These are phyloP conservation scores for Hansenula lynferdii DNA, from an alignment of 1,139 yeast species.

Conservation along the genomic window DNA sequence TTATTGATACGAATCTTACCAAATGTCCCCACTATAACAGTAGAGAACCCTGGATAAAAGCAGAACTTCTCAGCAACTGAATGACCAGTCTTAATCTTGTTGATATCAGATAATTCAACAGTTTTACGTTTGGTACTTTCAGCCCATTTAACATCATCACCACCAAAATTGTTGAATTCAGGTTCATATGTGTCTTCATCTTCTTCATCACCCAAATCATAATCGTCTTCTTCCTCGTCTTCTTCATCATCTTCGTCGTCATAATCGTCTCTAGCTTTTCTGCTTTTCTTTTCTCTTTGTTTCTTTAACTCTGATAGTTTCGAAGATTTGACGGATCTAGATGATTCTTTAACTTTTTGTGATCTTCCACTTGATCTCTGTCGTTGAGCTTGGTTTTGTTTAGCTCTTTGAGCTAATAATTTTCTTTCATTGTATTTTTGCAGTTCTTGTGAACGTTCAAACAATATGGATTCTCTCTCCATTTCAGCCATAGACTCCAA, in stretches of 20 bases:
- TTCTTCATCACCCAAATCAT: slow-evolving; percentile 35
- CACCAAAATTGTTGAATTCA: slow-evolving; percentile 13
- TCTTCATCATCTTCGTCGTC: slow-evolving; percentile 37
- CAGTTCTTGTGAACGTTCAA: slow-evolving; percentile 90
- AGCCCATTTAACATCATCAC: slow-evolving; percentile 34
- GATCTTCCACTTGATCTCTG: slow-evolving; percentile 25
- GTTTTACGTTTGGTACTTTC: slow-evolving; percentile 36
- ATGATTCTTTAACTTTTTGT: slow-evolving; percentile 29
- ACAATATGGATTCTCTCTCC: slow-evolving; percentile 83
- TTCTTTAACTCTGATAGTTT: slow-evolving; percentile 80
- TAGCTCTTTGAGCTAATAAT: slow-evolving; percentile 77
- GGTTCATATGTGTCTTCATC: slow-evolving; percentile 37
- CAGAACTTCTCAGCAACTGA: slow-evolving; percentile 68
- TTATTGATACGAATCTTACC: slow-evolving; percentile 74
- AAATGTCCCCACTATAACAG: slow-evolving; percentile 64
- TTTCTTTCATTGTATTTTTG: slow-evolving; percentile 80
- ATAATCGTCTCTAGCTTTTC: slow-evolving; percentile 30
- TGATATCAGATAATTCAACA: slow-evolving; percentile 52
- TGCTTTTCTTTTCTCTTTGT: slow-evolving; percentile 68
- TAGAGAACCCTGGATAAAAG: slow-evolving; percentile 77
- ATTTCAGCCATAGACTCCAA: slow-evolving; percentile 82
- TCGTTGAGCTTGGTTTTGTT: slow-evolving; percentile 45
- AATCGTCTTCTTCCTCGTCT: slow-evolving; percentile 28
- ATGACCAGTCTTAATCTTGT: slow-evolving; percentile 72
- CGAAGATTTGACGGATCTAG: slow-evolving; percentile 38